These are phyloP conservation scores for Candolleomyces efflorescens DNA, from an alignment of 768 basidiomycete genomes.

Conservation along the genomic window DNA sequence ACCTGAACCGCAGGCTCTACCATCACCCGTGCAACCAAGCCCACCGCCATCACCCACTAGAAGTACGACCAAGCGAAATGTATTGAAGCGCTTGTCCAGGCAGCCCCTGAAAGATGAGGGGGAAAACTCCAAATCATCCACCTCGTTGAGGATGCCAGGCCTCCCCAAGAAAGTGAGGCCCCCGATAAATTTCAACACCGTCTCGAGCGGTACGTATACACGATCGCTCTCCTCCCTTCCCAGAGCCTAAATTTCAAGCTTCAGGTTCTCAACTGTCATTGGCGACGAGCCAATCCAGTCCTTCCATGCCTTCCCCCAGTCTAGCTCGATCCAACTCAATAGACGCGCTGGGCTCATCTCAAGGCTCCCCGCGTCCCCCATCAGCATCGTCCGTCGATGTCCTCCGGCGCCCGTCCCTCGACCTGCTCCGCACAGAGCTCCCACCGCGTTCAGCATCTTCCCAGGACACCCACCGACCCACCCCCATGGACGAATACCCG, in stretches of 20 bases:
- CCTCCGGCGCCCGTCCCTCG: conserved; percentile 33
- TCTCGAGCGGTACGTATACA: conserved; percentile 11
- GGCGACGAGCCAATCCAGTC: background rate
- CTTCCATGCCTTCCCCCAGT: conserved; percentile 1
- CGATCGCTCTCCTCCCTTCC: background rate
- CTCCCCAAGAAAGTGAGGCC: conserved; percentile 53
- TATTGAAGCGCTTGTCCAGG: conserved; percentile 55
- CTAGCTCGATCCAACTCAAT: conserved; percentile 9
- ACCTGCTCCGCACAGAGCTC: conserved; percentile 31
- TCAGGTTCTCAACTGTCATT: conserved; percentile 31
- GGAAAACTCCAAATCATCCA: conserved; percentile 28
- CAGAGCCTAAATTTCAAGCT: background rate
- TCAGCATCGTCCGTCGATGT: conserved; percentile 25
- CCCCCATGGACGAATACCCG: background rate
- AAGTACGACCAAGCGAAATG: conserved; percentile 32
- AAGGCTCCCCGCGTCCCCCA: conserved; percentile 16
- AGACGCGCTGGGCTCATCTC: conserved; percentile 6
- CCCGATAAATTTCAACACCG: conserved; percentile 9
- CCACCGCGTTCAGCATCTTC: conserved; percentile 2
- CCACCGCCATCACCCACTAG: conserved; percentile 52
- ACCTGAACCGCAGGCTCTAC: conserved; percentile 23
- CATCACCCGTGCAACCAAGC: conserved; percentile 19
- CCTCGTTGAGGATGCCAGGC: conserved; percentile 27
- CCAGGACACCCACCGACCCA: conserved; percentile 22
- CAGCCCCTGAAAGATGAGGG: conserved; percentile 35